Evolutionary conservation across 441 rosid species (phyloP), one percentile per base, ranked within the genome.

Genomic region (Bocquillonia castaneifolia): DNA sequence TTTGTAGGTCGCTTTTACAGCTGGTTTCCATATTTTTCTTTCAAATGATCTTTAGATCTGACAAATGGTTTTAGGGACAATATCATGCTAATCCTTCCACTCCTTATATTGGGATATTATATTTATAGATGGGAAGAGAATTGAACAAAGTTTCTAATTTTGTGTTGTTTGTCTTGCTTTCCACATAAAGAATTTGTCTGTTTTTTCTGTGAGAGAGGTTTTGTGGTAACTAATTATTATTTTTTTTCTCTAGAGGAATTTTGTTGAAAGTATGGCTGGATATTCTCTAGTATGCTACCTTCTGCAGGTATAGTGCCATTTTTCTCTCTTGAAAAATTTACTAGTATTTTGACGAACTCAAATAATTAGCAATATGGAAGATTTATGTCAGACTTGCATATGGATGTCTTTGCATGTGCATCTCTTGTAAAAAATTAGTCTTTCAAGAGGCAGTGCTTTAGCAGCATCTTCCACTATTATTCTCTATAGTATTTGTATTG

Each of bases 211-310:
- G n/a, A n/a, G n/a, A n/a, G n/a, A n/a, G n/a, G n/a, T n/a, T n/a
- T n/a, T n/a, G n/a, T n/a, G n/a, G n/a, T n/a, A n/a, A n/a, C n/a
- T n/a, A n/a, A n/a, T n/a, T n/a, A n/a, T 36, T 18, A 15, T 77
- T 59, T 42, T 81, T 72, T 63, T 68, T 45, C 59, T 85, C 78
- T 92, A 94, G 99, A 92, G 99, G 81, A 94, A 90, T 79, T 94
- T 92, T 78, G 98, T 94, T 48, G 98, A 90, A 81, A 90, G 98
- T 80, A 90, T 94, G 99, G 99, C 97, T 52, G 99, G 99, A 72
- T 94, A 92, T 84, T 94, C 98, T 50, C 82, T 94, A 56, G 98
- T 94, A 68, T 94, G 98, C 87, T 94, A 94, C 82, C 93, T 94
- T 70, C 88, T 94, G 54, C 98, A 92, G 96, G 99, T 92, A 67